Conservation (phyloP, 176 grass and related monocot genomes). For the Rhynchospora pubera region DNA sequence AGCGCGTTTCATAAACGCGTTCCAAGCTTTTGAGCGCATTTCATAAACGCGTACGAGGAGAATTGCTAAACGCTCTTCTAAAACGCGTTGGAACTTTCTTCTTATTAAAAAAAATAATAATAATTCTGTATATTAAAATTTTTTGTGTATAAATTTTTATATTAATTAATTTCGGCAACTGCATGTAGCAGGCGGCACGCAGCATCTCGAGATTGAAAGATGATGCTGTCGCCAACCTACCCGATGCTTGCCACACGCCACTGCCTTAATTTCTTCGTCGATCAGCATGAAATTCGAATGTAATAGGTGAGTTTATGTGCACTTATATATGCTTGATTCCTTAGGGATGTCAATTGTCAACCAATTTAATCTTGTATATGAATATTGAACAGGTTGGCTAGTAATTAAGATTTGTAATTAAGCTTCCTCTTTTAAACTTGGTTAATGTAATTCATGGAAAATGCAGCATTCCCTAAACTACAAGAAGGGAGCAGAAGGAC, state of each 20-base stretch:
- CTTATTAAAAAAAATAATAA: too few species aligned
- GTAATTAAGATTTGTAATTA: neutral
- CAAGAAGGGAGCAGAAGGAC: neutral
- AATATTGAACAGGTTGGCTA: neutral
- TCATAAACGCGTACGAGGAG: too few species aligned
- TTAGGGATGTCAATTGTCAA: neutral
- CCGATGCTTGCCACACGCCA: slow-evolving; percentile 19
- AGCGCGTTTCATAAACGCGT: too few species aligned
- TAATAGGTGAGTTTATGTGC: slow-evolving; percentile 28
- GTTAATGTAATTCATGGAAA: neutral
- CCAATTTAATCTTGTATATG: neutral
- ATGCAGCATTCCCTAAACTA: slow-evolving; percentile 12
- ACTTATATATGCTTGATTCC: neutral
- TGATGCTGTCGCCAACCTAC: slow-evolving; percentile 35
- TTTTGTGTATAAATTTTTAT: too few species aligned
- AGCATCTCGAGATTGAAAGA: slow-evolving; percentile 6
- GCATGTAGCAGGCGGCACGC: slow-evolving; percentile 40
- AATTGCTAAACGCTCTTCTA: too few species aligned
- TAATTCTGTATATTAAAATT: too few species aligned
- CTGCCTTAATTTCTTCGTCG: slow-evolving; percentile 44
- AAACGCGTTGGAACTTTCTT: too few species aligned
- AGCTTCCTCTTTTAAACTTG: too few species aligned
- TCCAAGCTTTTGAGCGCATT: too few species aligned
- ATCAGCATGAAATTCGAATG: slow-evolving; percentile 39
- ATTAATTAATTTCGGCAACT: too few species aligned